Evolutionary conservation across 352 stramenopile species (phyloP), one percentile per base, ranked within the genome.

Genomic region (Pythium sp.): DNA sequence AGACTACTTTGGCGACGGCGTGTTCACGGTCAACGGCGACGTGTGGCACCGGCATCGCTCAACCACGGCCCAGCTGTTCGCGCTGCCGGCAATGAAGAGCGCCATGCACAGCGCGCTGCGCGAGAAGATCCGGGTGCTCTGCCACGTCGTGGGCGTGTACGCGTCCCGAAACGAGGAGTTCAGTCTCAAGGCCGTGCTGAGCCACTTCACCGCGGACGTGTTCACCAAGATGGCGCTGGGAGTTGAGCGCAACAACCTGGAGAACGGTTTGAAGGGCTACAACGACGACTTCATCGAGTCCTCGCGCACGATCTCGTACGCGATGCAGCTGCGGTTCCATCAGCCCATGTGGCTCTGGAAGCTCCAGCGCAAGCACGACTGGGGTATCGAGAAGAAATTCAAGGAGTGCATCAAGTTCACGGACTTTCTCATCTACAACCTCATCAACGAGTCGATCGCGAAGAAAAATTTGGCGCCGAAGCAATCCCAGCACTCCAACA

Each of bases 11-110:
- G 88, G 90, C 30, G 71, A 85, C 20, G 89, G 89, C 22, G 95
- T 97, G 64, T 91, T 96, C 58, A 75, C 66, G 7, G 59, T 81
- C 12, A 86, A 96, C 71, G 86, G 87, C 26, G 75, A 71, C 9
- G 38, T 74, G 28, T 97, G 90, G 90, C 75, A 75, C 28, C 66
- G 81, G 62, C 90, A 97, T 62, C 86, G 88, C 69, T 96, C 95
- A 72, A 86, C 76, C 24, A 90, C 89, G 59, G 97, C 89, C 58
- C 89, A 97, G 62, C 92, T 98, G 22, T 97, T 97, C 57, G 91
- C 84, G 5, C 78, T 76, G 62, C 74, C 77, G 36, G 86, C 77
- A 75, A 81, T 92, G 65, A 67, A 70, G 57, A 70, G 85, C 30
- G 74, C 68, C 15, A 86, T 93, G 82, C 70, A 87, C n/a, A 63